Conservation (phyloP, 2,329 filamentous ascomycete genomes). For the Xylariaceae sp. region DNA sequence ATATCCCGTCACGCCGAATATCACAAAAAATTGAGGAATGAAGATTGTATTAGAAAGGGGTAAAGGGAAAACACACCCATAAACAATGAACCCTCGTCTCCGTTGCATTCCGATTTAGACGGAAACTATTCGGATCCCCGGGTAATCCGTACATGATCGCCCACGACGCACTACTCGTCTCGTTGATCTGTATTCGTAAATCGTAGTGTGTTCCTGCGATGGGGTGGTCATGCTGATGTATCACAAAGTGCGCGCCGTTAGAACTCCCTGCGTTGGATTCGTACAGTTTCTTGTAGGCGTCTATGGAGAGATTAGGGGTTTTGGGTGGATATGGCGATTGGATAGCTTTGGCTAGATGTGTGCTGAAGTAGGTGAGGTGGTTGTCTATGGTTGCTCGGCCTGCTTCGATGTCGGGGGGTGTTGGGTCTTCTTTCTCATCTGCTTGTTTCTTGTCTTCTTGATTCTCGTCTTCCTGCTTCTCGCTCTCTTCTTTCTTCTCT, state of each 20-base stretch:
- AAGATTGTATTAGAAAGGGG: not conserved
- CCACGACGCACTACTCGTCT: conserved; percentile 60
- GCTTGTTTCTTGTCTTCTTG: not conserved
- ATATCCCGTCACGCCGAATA: not conserved
- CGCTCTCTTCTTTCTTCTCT: not conserved
- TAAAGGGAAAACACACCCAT: conserved; percentile 40
- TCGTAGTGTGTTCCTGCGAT: conserved; percentile 65
- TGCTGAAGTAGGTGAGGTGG: conserved; percentile 38
- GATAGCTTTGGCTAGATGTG: conserved; percentile 29
- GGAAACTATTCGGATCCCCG: conserved; percentile 50
- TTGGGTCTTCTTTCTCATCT: conserved; percentile 10
- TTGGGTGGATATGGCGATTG: conserved; percentile 20
- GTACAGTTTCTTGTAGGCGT: conserved; percentile 37
- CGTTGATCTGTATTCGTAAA: conserved; percentile 63
- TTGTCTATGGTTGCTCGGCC: conserved; percentile 35
- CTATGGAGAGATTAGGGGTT: conserved; percentile 34
- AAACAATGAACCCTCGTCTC: conserved; percentile 58
- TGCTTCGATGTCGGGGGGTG: conserved; percentile 38
- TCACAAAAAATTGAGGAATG: no score
- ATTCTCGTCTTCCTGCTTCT: no score
- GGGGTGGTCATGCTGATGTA: conserved; percentile 70
- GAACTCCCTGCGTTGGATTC: conserved; percentile 28
- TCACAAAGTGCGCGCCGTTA: conserved; percentile 54
- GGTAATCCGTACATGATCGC: conserved; percentile 60
- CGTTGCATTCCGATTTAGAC: conserved; percentile 54